phyloP scores from a whole-genome alignment of 140 eudicot species.

The Ambrosia hybrid region DNA sequence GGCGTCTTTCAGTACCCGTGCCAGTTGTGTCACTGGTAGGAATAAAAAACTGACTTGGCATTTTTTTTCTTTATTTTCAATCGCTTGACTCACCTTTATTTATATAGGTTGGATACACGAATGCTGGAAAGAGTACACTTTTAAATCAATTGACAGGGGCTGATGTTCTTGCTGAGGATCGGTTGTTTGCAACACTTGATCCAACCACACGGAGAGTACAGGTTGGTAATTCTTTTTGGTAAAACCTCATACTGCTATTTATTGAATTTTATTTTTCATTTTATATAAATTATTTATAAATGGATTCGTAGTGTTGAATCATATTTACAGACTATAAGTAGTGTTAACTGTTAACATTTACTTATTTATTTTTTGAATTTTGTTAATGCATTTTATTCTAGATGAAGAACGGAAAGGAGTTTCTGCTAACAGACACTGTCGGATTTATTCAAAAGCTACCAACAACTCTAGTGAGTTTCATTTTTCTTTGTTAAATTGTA shows the following conservation, averaged over 20 bases:
- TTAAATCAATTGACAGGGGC: slow-evolving; percentile 89
- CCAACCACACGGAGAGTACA: slow-evolving; percentile 97
- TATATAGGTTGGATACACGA: slow-evolving; percentile 87
- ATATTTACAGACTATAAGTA: neutral
- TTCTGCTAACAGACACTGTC: slow-evolving; percentile 91
- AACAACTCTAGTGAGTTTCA: slow-evolving; percentile 67
- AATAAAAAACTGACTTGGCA: neutral
- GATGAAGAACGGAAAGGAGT: slow-evolving; percentile 94
- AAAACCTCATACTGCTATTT: neutral
- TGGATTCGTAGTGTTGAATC: neutral
- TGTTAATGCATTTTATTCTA: slow-evolving; percentile 25
- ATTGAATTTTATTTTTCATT: neutral
- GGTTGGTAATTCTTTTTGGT: slow-evolving; percentile 40
- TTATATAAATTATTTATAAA: neutral
- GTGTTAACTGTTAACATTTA: neutral
- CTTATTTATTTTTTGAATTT: neutral
- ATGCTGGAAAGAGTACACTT: slow-evolving; percentile 97
- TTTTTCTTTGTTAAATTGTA: neutral
- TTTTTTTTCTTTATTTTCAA: slow-evolving; percentile 8
- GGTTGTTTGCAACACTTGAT: slow-evolving; percentile 93
- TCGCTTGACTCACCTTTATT: slow-evolving; percentile 6
- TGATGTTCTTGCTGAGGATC: slow-evolving; percentile 94
- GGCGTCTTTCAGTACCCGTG: slow-evolving; percentile 72
- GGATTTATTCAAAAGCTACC: slow-evolving; percentile 98
- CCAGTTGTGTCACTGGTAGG: slow-evolving; percentile 93